These are phyloP conservation scores for Fusarium vanettenii DNA, from an alignment of 2,329 filamentous ascomycete species.

Conservation along the genomic window DNA sequence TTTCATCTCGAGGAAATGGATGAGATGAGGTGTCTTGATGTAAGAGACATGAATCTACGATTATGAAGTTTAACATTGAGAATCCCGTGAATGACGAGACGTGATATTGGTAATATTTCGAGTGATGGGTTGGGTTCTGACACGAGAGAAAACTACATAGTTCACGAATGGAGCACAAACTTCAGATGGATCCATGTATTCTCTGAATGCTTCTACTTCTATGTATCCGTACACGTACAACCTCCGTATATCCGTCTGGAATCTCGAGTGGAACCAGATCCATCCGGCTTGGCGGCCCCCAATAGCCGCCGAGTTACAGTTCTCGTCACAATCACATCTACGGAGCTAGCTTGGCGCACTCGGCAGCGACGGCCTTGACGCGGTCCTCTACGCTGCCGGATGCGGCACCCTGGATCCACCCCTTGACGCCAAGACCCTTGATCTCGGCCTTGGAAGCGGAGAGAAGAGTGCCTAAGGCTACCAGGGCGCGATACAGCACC, in stretches of 20 bases:
- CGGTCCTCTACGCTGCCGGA: constrained; percentile 59
- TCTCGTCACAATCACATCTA: constrained; percentile 19
- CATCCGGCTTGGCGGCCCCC: constrained; percentile 20
- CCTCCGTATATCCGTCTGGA: constrained; percentile 9
- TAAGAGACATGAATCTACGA: constrained; percentile 10
- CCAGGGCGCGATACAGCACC: constrained; percentile 83
- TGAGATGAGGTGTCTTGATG: neutral
- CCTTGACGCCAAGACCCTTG: constrained; percentile 54
- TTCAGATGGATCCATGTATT: neutral
- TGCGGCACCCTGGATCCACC: constrained; percentile 57
- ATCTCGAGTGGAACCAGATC: neutral
- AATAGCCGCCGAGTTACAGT: neutral
- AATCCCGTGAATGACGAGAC: neutral
- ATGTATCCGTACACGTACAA: constrained; percentile 16
- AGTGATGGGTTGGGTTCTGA: too few species aligned
- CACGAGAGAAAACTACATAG: neutral
- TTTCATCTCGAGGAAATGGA: neutral
- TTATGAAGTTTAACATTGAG: neutral
- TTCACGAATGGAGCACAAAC: neutral
- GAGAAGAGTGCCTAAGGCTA: constrained; percentile 81
- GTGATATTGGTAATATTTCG: neutral
- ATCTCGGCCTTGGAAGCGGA: constrained; percentile 62
- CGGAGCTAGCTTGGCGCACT: constrained; percentile 32
- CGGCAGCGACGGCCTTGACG: constrained; percentile 47
- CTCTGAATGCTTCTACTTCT: constrained; percentile 16